Percentiles rank a stretch among this genome's conserved stretches.
These are phyloP conservation scores for Cladobotryum protrusum DNA, from an alignment of 2,329 filamentous ascomycete species.

Conservation along the genomic window DNA sequence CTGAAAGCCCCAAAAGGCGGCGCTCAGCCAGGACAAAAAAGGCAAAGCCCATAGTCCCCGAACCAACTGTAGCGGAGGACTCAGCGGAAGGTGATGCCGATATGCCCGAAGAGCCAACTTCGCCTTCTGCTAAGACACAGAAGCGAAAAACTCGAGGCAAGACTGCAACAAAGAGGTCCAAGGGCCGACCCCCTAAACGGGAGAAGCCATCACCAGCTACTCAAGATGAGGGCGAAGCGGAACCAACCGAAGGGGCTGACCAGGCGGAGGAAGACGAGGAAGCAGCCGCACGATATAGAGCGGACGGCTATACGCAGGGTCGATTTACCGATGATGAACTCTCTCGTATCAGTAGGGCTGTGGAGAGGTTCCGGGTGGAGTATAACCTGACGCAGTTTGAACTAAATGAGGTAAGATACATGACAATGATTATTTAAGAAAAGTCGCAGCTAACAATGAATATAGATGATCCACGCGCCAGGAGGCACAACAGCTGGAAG, in stretches of 20 bases:
- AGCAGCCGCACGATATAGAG: conserved; percentile 13
- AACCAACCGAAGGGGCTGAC: neutral
- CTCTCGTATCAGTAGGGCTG: conserved; percentile 31
- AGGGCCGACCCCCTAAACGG: conserved; percentile 13
- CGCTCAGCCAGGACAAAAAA: conserved; percentile 39
- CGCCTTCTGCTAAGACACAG: conserved; percentile 26
- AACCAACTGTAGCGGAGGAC: conserved; percentile 19
- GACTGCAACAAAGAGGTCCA: conserved; percentile 18
- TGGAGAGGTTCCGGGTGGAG: conserved; percentile 40
- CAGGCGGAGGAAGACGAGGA: conserved; percentile 15
- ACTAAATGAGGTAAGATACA: conserved; percentile 38
- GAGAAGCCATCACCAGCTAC: conserved; percentile 17
- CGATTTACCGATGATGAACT: conserved; percentile 41
- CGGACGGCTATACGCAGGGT: conserved; percentile 30
- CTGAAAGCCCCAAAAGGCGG: conserved; percentile 18
- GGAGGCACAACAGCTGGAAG: conserved; percentile 31
- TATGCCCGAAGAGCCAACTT: conserved; percentile 23
- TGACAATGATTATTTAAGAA: conserved; percentile 25
- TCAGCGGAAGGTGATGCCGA: conserved; percentile 15
- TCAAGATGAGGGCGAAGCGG: conserved; percentile 16
- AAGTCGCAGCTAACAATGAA: conserved; percentile 7
- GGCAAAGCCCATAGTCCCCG: conserved; percentile 42
- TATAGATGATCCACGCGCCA: conserved; percentile 31
- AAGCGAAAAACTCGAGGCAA: conserved; percentile 26
- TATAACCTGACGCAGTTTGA: conserved; percentile 36